Conservation (phyloP, 2,329 filamentous ascomycete genomes). For the Knoxdaviesia capensis region DNA sequence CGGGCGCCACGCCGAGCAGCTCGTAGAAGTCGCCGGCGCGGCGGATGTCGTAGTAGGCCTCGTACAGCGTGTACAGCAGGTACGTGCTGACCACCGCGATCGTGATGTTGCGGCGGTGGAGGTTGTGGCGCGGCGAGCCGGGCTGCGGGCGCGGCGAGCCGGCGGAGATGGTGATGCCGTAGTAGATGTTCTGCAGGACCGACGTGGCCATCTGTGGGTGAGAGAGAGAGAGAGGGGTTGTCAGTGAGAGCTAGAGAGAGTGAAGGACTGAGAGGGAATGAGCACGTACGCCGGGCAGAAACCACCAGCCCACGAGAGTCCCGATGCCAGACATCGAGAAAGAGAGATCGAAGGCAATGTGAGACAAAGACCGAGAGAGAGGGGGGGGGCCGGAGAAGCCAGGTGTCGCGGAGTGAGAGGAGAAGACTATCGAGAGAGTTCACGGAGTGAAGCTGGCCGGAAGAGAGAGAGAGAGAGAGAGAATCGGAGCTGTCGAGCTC, state of each 20-base stretch:
- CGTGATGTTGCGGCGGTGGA: constrained; percentile 66
- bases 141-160: constrained; percentile 62
- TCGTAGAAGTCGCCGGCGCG: constrained; percentile 58
- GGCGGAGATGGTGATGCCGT: constrained; percentile 72
- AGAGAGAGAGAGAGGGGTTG: constrained; percentile 4
- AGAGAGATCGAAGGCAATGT: no score
- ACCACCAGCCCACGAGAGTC: constrained; percentile 23
- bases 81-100: constrained; percentile 67
- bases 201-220: constrained; percentile 48
- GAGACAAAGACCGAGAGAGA: no score
- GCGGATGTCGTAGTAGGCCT: constrained; percentile 67
- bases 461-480: no score
- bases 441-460: no score
- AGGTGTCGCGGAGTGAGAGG: no score
- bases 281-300: constrained; percentile 23
- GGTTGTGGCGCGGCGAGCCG: constrained; percentile 44
- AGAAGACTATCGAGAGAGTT: no score
- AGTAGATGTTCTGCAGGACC: constrained; percentile 65
- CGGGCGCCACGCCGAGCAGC: constrained; percentile 48
- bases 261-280: constrained; percentile 1
- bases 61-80: constrained; percentile 80
- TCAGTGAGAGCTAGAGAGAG: neutral
- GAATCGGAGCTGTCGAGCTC: no score
- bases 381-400: no score
- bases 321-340: no score